A percentile compares a stretch with the other conserved stretches of the same genome.
These are phyloP conservation scores for Letharia columbiana DNA, from an alignment of 495 filamentous ascomycete genomes.

Conservation along the genomic window DNA sequence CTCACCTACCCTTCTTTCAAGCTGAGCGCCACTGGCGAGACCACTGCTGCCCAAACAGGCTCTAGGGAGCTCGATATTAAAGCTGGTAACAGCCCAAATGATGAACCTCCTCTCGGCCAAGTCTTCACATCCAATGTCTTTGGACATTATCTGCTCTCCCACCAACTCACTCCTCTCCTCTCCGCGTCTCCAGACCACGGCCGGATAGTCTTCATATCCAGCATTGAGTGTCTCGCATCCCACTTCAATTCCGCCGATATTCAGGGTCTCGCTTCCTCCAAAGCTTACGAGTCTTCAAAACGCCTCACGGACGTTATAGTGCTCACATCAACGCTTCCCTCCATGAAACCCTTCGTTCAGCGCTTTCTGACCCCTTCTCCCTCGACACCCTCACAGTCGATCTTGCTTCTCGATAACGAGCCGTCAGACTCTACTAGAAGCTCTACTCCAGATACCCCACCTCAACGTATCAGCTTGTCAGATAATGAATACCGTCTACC, in stretches of 20 bases:
- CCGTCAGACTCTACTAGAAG: conserved; percentile 3
- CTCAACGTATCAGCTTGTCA: conserved; percentile 12
- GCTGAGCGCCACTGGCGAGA: conserved; percentile 48
- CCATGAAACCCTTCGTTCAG: conserved; percentile 47
- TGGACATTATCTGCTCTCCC: conserved; percentile 85
- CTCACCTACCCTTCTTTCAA: conserved; percentile 79
- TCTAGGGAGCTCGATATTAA: conserved; percentile 13
- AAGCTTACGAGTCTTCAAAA: conserved; percentile 78
- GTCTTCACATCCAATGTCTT: conserved; percentile 91
- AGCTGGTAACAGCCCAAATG: neutral
- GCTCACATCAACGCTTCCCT: conserved; percentile 62
- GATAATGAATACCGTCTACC: conserved; percentile 15
- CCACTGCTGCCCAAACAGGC: conserved; percentile 34
- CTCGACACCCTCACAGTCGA: conserved; percentile 27
- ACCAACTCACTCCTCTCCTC: conserved; percentile 68
- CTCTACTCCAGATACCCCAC: conserved; percentile 4
- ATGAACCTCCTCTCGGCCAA: conserved; percentile 57
- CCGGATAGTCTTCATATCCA: conserved; percentile 78
- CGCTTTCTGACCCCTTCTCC: conserved; percentile 40
- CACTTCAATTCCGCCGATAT: conserved; percentile 60
- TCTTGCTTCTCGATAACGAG: conserved; percentile 14
- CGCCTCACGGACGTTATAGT: conserved; percentile 74
- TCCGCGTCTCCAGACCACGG: conserved; percentile 42
- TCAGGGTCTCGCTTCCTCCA: conserved; percentile 53
- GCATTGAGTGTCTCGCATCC: conserved; percentile 56